Evolutionary conservation across 169 alveolate genomes (phyloP).

Genomic region (Plasmodium inui): DNA sequence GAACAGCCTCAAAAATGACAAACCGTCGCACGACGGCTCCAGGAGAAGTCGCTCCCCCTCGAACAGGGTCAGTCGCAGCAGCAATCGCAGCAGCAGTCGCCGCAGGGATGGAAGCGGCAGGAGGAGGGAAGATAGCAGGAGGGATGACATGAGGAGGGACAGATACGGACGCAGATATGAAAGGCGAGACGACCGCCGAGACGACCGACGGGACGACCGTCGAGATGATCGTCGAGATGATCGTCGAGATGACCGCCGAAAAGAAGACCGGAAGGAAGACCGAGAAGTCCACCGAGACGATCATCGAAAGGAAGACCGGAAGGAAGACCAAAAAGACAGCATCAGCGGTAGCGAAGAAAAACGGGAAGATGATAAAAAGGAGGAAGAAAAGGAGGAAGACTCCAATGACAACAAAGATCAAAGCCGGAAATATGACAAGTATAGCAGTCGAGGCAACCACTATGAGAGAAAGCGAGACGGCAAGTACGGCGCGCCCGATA

Average conservation of each 20-base stretch:
- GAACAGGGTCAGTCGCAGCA: slow-evolving; percentile 27
- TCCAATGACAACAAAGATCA: slow-evolving; percentile 32
- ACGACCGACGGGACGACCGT: neutral
- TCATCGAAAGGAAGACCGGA: neutral
- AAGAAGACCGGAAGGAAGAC: neutral
- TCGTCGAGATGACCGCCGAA: neutral
- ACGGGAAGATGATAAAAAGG: slow-evolving; percentile 9
- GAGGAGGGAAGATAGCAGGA: slow-evolving; percentile 13
- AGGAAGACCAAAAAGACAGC: slow-evolving; percentile 14
- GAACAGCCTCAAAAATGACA: slow-evolving; percentile 22
- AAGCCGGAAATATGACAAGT: slow-evolving; percentile 5
- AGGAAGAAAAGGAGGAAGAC: slow-evolving; percentile 23
- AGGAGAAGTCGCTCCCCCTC: slow-evolving; percentile 53
- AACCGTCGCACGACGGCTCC: slow-evolving; percentile 20
- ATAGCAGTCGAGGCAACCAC: slow-evolving; percentile 21
- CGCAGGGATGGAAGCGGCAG: slow-evolving; percentile 17
- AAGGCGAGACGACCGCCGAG: slow-evolving; percentile 19
- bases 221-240: neutral
- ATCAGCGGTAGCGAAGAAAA: neutral
- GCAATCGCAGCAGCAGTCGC: slow-evolving; percentile 42
- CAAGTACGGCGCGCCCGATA: slow-evolving; percentile 27
- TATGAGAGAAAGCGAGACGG: slow-evolving; percentile 57
- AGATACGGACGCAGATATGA: slow-evolving; percentile 18
- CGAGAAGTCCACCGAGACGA: neutral
- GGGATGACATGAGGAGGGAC: neutral